A percentile compares a stretch with the other conserved stretches of the same genome.
These are phyloP conservation scores for Ophiostoma perfectum DNA, from an alignment of 2,329 filamentous ascomycete genomes.

Conservation along the genomic window DNA sequence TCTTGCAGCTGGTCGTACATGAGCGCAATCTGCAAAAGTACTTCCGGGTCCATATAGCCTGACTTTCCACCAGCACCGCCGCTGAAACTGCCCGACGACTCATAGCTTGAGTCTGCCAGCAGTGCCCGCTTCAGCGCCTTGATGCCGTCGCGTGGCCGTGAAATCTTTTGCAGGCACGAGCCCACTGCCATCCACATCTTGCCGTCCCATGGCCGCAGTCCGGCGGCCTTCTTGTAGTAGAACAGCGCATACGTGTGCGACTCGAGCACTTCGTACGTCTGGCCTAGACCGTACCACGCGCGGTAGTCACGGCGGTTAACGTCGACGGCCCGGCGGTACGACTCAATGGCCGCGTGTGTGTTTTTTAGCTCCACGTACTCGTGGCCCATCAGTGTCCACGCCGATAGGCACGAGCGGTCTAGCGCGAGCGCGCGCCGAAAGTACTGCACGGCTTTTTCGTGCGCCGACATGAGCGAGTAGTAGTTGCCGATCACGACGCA, in stretches of 20 bases:
- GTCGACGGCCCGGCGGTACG: conserved; percentile 89
- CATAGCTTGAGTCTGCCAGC: conserved; percentile 80
- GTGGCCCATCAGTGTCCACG: conserved; percentile 98
- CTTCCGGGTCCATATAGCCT: conserved; percentile 76
- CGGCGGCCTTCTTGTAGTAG: conserved; percentile 95
- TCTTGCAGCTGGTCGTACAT: conserved; percentile 81
- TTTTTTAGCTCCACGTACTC: conserved; percentile 99
- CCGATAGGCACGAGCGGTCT: conserved; percentile 83
- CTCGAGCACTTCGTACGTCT: conserved; percentile 95
- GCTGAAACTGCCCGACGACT: conserved; percentile 43
- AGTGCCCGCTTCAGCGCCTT: conserved; percentile 91
- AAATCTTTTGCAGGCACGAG: conserved; percentile 85
- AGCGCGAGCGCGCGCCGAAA: conserved; percentile 88
- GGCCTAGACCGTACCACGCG: conserved; percentile 94
- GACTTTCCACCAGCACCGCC: conserved; percentile 42
- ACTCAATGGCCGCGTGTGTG: conserved; percentile 95
- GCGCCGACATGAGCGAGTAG: conserved; percentile 87
- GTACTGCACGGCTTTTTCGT: conserved; percentile 97
- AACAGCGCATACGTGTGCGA: conserved; percentile 97
- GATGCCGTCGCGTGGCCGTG: conserved; percentile 80
- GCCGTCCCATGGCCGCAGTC: conserved; percentile 87
- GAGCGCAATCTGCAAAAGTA: conserved; percentile 79
- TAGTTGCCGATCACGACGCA: conserved; percentile 97
- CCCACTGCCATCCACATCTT: conserved; percentile 99
- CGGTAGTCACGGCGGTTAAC: conserved; percentile 94